Evolutionary conservation across 345 rosid species (phyloP), one percentile per base, ranked within the genome.

Genomic region (Lepidium sativum): DNA sequence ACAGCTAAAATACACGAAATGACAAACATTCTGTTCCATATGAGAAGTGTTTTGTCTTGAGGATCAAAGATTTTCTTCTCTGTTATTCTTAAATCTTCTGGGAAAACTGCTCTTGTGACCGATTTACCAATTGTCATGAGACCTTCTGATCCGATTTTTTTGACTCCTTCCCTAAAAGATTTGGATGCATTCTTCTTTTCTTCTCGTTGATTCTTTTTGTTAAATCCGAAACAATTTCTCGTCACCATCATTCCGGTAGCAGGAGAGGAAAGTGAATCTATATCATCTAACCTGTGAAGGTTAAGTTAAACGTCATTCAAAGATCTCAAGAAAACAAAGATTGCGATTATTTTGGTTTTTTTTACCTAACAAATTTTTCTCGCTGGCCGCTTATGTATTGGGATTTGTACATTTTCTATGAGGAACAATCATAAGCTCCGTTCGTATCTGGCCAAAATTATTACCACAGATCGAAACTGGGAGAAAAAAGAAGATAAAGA

Each of bases 11-110:
- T 84, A 69, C 97, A 91, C 4, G 89, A 76, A 8, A 87, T 80
- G 58, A 87, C 83, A 37, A 90, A 85, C 39, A 87, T 79, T 78
- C 83, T 84, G 70, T 87, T 90, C 97, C 95, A 90, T 27, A 87
- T 17, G 55, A 84, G 75, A 27, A 91, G 83, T 21, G 97, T 82
- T 58, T 80, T 84, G 79, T 91, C 92, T 54, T 87, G 97, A 58
- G 97, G 97, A 48, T 91, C 96, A 43, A 86, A 83, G 34, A 87
- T 77, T 76, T 65, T 83, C 40, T 75, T 84, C 62, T 91, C 84
- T 10, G 91, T 78, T 9, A 87, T 92, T 63, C 77, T 79, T 17
- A 91, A 95, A 65, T 87, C 92, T 63, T 87, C 91, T 0, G 92
- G 97, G 66, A 91, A 84, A 33, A 91, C 82, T 0, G 81, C 92